Evolutionary conservation across 2,329 filamentous ascomycete species (phyloP).

Genomic region (Beauveria varroae): DNA sequence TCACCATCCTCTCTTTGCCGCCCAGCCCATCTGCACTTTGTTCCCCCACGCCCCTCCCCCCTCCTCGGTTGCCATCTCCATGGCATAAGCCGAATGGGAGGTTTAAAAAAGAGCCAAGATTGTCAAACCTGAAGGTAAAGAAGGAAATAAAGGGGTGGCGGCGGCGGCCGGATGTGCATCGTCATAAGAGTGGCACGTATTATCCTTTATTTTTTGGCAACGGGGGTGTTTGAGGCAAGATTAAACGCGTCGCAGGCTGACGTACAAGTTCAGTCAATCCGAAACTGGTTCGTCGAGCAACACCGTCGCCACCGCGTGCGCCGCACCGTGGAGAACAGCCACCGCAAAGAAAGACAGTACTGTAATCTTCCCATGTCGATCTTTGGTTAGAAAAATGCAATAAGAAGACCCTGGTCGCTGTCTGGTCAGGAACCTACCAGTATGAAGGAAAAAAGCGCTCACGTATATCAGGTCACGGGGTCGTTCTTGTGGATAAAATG

Average conservation of each 20-base stretch:
- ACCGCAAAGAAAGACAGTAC: not conserved
- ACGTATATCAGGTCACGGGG: too few relatives aligned
- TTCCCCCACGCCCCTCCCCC: not conserved
- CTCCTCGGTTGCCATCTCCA: not conserved
- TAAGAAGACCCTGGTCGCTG: not conserved
- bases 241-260: not conserved
- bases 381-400: too few relatives aligned
- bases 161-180: not conserved
- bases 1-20: not conserved
- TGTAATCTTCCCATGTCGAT: conserved; percentile 1
- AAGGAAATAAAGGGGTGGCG: not conserved
- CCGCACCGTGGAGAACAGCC: not conserved
- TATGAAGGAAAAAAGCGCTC: not conserved
- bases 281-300: not conserved
- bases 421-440: too few relatives aligned
- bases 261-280: not conserved
- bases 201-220: not conserved
- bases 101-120: not conserved
- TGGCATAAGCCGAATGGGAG: not conserved
- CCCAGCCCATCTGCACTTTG: not conserved
- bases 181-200: not conserved
- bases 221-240: not conserved
- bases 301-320: not conserved
- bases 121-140: not conserved
- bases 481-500: not conserved